These are phyloP conservation scores for Aspergillus sclerotioniger DNA, from an alignment of 495 filamentous ascomycete genomes.

Conservation along the genomic window DNA sequence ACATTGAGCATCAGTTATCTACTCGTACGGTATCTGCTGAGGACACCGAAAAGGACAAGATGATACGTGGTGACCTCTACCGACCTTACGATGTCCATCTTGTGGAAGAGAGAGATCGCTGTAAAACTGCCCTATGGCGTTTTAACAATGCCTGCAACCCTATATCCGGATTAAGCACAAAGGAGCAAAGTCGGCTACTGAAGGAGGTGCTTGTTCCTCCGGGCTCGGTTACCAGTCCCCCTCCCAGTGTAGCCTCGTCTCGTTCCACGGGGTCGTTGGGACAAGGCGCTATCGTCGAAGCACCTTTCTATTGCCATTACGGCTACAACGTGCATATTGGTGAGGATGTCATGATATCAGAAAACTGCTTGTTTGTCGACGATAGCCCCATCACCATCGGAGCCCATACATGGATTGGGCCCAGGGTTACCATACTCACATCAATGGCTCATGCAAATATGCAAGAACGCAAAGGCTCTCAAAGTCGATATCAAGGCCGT, in stretches of 20 bases:
- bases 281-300: slow-evolving; percentile 74
- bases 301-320: slow-evolving; percentile 92
- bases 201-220: slow-evolving; percentile 62
- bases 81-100: slow-evolving; percentile 75
- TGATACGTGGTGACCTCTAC: slow-evolving; percentile 82
- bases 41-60: slow-evolving; percentile 89
- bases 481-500: slow-evolving; percentile 68
- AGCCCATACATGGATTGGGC: slow-evolving; percentile 73
- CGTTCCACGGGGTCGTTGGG: slow-evolving; percentile 62
- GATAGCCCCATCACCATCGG: slow-evolving; percentile 73
- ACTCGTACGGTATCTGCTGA: slow-evolving; percentile 29
- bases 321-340: slow-evolving; percentile 92
- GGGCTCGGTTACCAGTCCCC: slow-evolving; percentile 46
- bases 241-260: slow-evolving; percentile 36
- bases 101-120: slow-evolving; percentile 81
- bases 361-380: slow-evolving; percentile 86
- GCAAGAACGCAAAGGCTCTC: slow-evolving; percentile 68
- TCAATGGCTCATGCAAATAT: slow-evolving; percentile 75
- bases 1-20: slow-evolving; percentile 45
- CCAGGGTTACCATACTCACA: slow-evolving; percentile 83
- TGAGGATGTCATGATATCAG: slow-evolving; percentile 80
- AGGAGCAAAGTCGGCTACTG: slow-evolving; percentile 79
- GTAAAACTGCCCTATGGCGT: slow-evolving; percentile 76
- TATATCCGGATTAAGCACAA: slow-evolving; percentile 66
- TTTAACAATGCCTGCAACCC: slow-evolving; percentile 91